Evolutionary conservation across 257 asterid species (phyloP).

Genomic region (Rauvolfia tetraphylla): DNA sequence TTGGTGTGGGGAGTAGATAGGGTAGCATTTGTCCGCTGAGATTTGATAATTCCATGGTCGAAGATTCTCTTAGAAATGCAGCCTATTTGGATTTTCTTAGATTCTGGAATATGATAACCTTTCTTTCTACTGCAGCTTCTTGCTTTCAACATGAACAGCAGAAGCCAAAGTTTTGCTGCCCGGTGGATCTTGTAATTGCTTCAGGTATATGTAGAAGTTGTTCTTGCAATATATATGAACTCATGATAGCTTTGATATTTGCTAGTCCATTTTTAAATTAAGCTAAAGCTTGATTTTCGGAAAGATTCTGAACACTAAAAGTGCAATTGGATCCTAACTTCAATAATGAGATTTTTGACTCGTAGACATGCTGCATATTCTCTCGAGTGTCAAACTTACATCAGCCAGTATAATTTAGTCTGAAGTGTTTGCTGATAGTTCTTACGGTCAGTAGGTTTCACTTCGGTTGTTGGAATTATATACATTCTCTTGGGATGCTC

Average conservation of each 20-base stretch:
- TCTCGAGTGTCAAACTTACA: not conserved
- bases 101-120: not conserved
- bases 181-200: not conserved
- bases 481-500: not conserved
- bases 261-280: not conserved
- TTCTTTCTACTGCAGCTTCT: not conserved
- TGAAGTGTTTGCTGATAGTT: not conserved
- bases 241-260: not conserved
- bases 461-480: not conserved
- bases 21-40: not conserved
- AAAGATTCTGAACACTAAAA: not conserved
- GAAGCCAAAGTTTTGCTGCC: not conserved
- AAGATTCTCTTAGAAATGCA: not conserved
- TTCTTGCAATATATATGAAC: not conserved
- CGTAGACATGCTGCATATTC: not conserved
- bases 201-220: not conserved
- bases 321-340: not conserved
- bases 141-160: not conserved
- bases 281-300: not conserved
- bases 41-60: not conserved
- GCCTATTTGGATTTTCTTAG: not conserved
- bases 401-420: too few relatives aligned
- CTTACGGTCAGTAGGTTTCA: not conserved
- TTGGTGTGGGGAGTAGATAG: not conserved
- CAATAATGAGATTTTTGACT: not conserved